Base-by-base conservation (phyloP, 805 yeast species). In the Teunomyces atbi region DNA sequence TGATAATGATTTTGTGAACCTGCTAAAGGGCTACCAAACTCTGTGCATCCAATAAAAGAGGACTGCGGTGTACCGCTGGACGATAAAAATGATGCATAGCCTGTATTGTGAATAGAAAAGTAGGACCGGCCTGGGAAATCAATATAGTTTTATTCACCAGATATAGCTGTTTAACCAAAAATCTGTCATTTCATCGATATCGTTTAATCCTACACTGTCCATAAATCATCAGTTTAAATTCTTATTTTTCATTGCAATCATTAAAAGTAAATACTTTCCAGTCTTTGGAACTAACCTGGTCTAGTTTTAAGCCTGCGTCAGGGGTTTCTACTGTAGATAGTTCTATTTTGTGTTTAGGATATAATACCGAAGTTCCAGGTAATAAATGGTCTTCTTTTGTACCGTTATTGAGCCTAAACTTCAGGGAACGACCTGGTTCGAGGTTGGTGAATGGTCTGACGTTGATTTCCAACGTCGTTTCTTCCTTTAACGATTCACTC, bases 321-420 rank as follows among this genome's bases (percentile, higher is more conserved):
- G 36, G 15, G 7, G 19, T 27, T 26, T 20, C 38, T 5, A 16
- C 29, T 13, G 29, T 19, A 10, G 39, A 8, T 19, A 18, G 27
- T 10, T 18, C 39, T 4, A 20, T 27, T 16, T 38, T 38, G 7
- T 43, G 40, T 12, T 27, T 33, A 8, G 34, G 46, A 21, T 42
- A 46, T 5, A 46, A 38, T 21, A 46, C 40, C 19, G 49, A 46
- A 12, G 46, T 46, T 10, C 49, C 49, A 11, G 49, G 49, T 16
- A 46, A 19, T n/a, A 33, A 11, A 3, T 33, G 19, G 12, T 45
- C 45, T n/a, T 19, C 18, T 8, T n/a, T 32, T 13, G 18, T 27
- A 19, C 13, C 19, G 13, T 35, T 35, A 16, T 45, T 43, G 12
- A 45, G 32, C 15, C 48, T 41, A 27, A 45, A 45, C 26, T 45